Conservation (phyloP, 139 green algal species). For the Coelastrella sp. region DNA sequence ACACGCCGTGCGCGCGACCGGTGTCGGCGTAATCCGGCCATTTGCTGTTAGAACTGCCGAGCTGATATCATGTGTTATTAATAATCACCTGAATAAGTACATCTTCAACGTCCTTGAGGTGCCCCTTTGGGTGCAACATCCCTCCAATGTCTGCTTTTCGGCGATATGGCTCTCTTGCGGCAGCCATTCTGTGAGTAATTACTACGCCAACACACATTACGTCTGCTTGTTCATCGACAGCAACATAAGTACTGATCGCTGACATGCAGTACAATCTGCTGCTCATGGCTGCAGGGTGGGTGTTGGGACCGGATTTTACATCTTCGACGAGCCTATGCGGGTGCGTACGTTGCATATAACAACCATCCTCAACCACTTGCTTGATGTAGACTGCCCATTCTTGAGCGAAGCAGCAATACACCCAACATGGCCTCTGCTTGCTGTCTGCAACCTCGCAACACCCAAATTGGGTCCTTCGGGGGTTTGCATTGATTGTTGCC, state of each 20-base stretch:
- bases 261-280: not conserved
- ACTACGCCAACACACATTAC: not conserved
- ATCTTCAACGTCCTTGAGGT: too few relatives aligned
- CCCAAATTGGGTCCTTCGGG: too few relatives aligned
- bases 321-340: not conserved
- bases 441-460: too few relatives aligned
- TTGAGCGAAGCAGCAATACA: too few relatives aligned
- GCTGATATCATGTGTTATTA: too few relatives aligned
- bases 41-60: not conserved
- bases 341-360: not conserved
- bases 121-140: too few relatives aligned
- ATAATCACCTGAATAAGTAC: too few relatives aligned
- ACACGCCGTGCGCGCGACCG: not conserved
- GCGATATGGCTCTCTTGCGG: too few relatives aligned
- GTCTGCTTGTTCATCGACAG: not conserved
- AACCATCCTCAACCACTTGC: not conserved
- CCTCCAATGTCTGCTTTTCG: too few relatives aligned
- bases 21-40: not conserved
- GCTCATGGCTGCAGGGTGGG: not conserved
- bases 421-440: too few relatives aligned
- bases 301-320: not conserved
- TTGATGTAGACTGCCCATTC: not conserved
- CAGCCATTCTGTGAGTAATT: too few relatives aligned
- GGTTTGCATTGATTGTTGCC: too few relatives aligned
- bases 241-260: not conserved